Percentiles rank a stretch among this genome's conserved stretches.
Conservation (phyloP, 2,329 filamentous ascomycete species). For the Fusarium napiforme region DNA sequence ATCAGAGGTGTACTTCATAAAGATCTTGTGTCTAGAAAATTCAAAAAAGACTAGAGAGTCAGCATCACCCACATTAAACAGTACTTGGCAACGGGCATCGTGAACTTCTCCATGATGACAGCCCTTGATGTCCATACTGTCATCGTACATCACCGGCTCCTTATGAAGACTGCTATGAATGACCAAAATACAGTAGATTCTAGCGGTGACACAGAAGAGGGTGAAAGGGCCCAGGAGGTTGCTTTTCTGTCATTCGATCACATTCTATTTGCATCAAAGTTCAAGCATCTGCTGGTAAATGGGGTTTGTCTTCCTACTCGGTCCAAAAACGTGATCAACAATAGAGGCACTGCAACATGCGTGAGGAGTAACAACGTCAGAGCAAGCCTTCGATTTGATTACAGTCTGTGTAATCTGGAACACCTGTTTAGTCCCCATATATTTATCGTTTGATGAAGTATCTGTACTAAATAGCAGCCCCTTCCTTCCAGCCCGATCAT, state of each 20-base stretch:
- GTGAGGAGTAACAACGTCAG: neutral
- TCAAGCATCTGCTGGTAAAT: neutral
- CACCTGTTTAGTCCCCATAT: neutral
- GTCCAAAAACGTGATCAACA: neutral
- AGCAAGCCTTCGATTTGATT: neutral
- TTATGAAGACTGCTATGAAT: neutral
- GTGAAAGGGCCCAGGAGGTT: neutral
- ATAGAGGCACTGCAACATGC: neutral
- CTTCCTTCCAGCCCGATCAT: constrained; percentile 11
- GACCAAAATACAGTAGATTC: neutral
- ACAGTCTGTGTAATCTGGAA: neutral
- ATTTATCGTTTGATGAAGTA: neutral
- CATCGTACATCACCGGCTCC: neutral
- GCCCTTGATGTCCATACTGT: neutral
- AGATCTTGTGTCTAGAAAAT: neutral
- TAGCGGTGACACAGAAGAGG: neutral
- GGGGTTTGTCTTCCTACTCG: neutral
- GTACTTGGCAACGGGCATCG: neutral
- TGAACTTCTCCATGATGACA: neutral
- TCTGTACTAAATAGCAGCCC: neutral
- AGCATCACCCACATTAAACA: neutral
- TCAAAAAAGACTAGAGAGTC: neutral
- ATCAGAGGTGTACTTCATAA: neutral
- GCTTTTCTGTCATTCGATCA: neutral
- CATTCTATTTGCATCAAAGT: neutral